Evolutionary conservation across 2,329 filamentous ascomycete species (phyloP), one percentile per base, ranked within the genome.

Genomic region (Emmonsiellopsis sp.): DNA sequence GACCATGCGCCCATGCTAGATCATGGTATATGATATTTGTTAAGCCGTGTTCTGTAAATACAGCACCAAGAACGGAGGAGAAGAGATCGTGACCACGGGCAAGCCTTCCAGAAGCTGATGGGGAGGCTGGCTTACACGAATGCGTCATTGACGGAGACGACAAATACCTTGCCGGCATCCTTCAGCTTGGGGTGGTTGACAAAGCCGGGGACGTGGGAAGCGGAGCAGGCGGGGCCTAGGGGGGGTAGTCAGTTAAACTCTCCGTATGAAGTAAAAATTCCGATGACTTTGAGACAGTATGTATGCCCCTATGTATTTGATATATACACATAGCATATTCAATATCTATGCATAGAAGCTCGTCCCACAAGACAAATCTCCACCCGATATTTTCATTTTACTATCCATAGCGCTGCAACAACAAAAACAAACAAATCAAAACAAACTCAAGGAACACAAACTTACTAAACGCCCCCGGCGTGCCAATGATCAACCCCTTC

Each of bases 111-210:
- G 51, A 44, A 48, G 44, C 37, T 38, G 50, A 50, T 15, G 34
- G 31, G 26, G 5, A 30, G 40, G 5, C 10, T 34, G 46, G 74
- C 87, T 73, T 77, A 94, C 87, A 95, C 91, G 69, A 96, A 96
- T 16, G 90, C 82, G 69, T 97, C 92, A 68, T 97, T 97, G 67
- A 96, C 91, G 13, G 87, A 84, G 54, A 97, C 83, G 41, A 97
- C 89, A 65, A 94, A 95, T 45, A 95, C 87, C 64, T 86, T 79
- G 48, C 90, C 91, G 32, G 87, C 89, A 56, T 85, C 78, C 74
- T 87, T 87, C 62, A 94, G 79, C 68, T 85, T 83, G 53, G 85
- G 79, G 67, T 89, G 86, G 66, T 83, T 84, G 70, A 96, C 86
- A 74, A 90, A 97, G 53, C 87, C 87, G 0, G 92, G 92, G 45